phyloP scores from a whole-genome alignment of 129 eudicot genomes.

The Saposhnikovia divaricata region DNA sequence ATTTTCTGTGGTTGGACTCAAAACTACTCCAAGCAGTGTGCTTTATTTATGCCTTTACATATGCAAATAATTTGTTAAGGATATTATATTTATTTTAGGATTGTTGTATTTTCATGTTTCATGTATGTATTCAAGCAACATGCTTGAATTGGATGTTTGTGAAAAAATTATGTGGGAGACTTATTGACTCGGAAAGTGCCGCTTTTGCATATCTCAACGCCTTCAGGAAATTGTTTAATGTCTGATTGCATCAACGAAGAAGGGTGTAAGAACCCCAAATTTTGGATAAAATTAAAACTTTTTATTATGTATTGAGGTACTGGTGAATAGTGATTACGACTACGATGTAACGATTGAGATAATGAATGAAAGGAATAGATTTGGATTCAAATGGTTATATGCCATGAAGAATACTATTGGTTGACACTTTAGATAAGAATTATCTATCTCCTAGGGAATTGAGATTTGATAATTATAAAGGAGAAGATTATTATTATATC shows the following conservation, averaged over 20 bases:
- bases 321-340: too few species aligned
- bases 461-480: too few species aligned
- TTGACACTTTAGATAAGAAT: too few species aligned
- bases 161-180: not conserved
- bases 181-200: not conserved
- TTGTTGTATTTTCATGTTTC: not conserved
- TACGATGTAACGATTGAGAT: too few species aligned
- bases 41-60: not conserved
- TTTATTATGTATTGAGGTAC: too few species aligned
- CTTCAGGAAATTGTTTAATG: not conserved
- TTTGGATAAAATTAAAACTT: too few species aligned
- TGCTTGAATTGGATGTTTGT: not conserved
- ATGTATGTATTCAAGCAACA: not conserved
- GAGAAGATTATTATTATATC: too few species aligned
- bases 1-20: not conserved
- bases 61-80: slow-evolving; percentile 18
- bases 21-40: not conserved
- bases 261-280: too few species aligned
- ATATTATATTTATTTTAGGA: not conserved
- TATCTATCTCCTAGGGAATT: too few species aligned
- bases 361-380: too few species aligned
- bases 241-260: not conserved
- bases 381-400: too few species aligned
- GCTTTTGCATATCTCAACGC: not conserved
- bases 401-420: too few species aligned